Percentiles rank a stretch among this genome's conserved stretches.
phyloP scores from a whole-genome alignment of 257 asterid species.

The Plantago ovata region DNA sequence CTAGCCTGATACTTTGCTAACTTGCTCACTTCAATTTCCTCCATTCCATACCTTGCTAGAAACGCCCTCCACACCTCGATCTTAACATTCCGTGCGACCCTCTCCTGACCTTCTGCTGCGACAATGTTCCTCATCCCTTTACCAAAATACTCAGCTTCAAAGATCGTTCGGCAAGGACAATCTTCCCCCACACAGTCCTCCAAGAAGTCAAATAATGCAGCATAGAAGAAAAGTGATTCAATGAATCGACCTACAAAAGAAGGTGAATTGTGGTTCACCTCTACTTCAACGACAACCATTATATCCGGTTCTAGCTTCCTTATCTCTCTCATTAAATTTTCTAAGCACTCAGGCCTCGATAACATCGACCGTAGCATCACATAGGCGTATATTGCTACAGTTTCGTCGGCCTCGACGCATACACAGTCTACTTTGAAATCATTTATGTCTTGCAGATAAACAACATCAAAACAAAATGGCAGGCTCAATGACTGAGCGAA shows the following conservation, averaged over 20 bases:
- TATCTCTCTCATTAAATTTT: constrained; percentile 37
- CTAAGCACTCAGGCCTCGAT: constrained; percentile 32
- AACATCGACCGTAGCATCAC: constrained; percentile 50
- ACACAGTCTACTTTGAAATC: constrained; percentile 31
- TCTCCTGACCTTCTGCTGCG: constrained; percentile 39
- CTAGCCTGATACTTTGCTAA: constrained; percentile 45
- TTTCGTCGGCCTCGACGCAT: constrained; percentile 33
- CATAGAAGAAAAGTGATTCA: constrained; percentile 44
- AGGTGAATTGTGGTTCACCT: constrained; percentile 67
- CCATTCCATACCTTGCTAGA: constrained; percentile 42
- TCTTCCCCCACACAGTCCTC: constrained; percentile 50
- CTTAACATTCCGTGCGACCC: constrained; percentile 48
- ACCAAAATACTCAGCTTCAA: constrained; percentile 42
- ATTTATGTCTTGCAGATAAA: constrained; percentile 41
- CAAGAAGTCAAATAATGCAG: constrained; percentile 51
- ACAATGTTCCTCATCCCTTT: constrained; percentile 51
- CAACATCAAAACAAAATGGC: constrained; percentile 33
- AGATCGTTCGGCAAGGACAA: constrained; percentile 24
- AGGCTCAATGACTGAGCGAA: constrained; percentile 47
- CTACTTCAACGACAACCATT: constrained; percentile 58
- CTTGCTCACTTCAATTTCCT: constrained; percentile 39
- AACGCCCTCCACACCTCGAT: constrained; percentile 64
- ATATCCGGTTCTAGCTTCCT: constrained; percentile 38
- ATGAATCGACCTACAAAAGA: constrained; percentile 51
- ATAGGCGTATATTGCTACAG: constrained; percentile 39